A percentile compares a stretch with the other conserved stretches of the same genome.
phyloP scores from a whole-genome alignment of 1,284 basidiomycete species.

The Ceratobasidium theobromae region DNA sequence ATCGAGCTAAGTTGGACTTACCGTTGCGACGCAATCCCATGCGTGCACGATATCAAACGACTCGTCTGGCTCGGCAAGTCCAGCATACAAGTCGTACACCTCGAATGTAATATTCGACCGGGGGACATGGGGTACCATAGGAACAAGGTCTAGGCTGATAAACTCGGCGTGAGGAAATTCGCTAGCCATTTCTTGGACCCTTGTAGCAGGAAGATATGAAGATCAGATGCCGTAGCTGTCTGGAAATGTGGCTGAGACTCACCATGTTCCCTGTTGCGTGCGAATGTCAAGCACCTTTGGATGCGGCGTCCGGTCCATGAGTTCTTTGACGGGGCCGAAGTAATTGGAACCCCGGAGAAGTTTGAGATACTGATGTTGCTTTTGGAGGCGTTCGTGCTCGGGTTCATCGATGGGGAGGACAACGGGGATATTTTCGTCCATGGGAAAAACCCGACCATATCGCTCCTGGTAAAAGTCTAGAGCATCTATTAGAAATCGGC shows the following conservation, averaged over 20 bases:
- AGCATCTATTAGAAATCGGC: neutral
- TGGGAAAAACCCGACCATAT: slow-evolving; percentile 11
- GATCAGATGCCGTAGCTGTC: neutral
- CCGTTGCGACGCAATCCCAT: slow-evolving; percentile 2
- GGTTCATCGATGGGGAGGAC: slow-evolving; percentile 9
- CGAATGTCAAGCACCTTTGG: slow-evolving; percentile 16
- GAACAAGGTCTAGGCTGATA: slow-evolving; percentile 9
- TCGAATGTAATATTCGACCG: slow-evolving; percentile 17
- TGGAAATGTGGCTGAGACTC: neutral
- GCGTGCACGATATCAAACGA: slow-evolving; percentile 23
- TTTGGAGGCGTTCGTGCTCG: slow-evolving; percentile 7
- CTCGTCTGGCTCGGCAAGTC: slow-evolving; percentile 18
- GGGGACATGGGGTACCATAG: slow-evolving; percentile 9
- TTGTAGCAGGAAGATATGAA: neutral
- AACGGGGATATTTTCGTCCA: slow-evolving; percentile 8
- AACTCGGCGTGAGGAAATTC: slow-evolving; percentile 15
- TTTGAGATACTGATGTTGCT: neutral
- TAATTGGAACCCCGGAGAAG: slow-evolving; percentile 16
- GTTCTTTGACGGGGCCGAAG: slow-evolving; percentile 11
- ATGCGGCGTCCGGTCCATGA: neutral
- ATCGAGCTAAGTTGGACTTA: neutral
- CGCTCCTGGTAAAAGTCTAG: slow-evolving; percentile 21
- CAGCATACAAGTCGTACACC: slow-evolving; percentile 20
- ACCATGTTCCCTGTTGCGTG: neutral
- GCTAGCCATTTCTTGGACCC: slow-evolving; percentile 19